Percentiles rank a stretch among this genome's conserved stretches.
Evolutionary conservation across 345 rosid genomes (phyloP).

Genomic region (Orychophragmus violaceus): DNA sequence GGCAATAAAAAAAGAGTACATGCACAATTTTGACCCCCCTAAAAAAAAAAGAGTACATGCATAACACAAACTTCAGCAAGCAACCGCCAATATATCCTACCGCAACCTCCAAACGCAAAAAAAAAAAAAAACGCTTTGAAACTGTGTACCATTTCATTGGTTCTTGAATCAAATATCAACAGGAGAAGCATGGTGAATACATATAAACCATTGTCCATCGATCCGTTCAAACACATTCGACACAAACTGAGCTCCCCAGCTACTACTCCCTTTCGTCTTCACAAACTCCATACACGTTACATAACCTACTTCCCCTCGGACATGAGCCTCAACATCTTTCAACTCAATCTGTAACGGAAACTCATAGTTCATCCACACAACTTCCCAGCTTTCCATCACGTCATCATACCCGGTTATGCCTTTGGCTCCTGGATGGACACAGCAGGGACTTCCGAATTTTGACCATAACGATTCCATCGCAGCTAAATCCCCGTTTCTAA

Average conservation of each 20-base stretch:
- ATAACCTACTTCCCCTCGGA: slow-evolving; percentile 71
- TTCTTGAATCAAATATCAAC: slow-evolving; percentile 51
- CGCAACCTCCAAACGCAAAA: neutral
- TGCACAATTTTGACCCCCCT: no score
- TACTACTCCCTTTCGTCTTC: slow-evolving; percentile 77
- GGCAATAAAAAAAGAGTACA: no score
- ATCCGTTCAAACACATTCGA: slow-evolving; percentile 83
- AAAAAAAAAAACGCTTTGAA: neutral
- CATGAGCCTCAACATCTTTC: slow-evolving; percentile 62
- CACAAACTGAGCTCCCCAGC: slow-evolving; percentile 94
- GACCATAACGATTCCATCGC: slow-evolving; percentile 71
- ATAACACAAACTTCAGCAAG: no score
- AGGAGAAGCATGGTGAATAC: slow-evolving; percentile 89
- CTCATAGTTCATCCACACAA: slow-evolving; percentile 86
- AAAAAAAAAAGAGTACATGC: no score
- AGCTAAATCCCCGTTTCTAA: slow-evolving; percentile 68
- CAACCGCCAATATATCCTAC: neutral
- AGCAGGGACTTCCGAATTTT: slow-evolving; percentile 54
- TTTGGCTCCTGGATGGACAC: slow-evolving; percentile 83
- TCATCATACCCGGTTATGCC: slow-evolving; percentile 71
- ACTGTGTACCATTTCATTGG: neutral
- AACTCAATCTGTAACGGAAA: slow-evolving; percentile 74
- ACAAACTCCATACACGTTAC: slow-evolving; percentile 78
- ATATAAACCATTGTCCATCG: slow-evolving; percentile 67
- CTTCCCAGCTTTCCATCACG: slow-evolving; percentile 92